These are phyloP conservation scores for Terfezia claveryi DNA, from an alignment of 495 filamentous ascomycete genomes.

Conservation along the genomic window DNA sequence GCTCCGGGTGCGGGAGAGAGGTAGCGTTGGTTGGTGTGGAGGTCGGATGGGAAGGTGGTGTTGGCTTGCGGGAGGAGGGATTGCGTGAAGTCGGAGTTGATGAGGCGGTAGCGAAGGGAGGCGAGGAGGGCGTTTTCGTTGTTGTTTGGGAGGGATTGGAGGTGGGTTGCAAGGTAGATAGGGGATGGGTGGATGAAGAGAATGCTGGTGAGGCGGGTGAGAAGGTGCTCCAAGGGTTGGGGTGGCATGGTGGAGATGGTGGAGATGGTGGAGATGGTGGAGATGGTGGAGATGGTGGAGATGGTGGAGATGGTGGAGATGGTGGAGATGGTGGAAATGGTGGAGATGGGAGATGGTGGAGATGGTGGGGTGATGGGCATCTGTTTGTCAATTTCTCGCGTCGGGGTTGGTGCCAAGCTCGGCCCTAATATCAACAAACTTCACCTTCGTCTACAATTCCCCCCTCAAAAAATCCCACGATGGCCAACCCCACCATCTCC, in stretches of 20 bases:
- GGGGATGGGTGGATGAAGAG: slow-evolving; percentile 5
- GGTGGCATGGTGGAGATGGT: neutral
- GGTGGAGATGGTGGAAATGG: no score
- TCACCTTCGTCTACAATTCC: neutral
- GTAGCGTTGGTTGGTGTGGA: slow-evolving; percentile 20
- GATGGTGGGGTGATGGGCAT: no score
- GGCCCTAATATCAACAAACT: neutral
- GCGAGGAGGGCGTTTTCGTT: slow-evolving; percentile 34
- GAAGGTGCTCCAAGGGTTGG: slow-evolving; percentile 9
- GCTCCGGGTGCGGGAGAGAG: slow-evolving; percentile 29
- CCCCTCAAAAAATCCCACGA: neutral
- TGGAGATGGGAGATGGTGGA: no score
- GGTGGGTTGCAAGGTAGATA: slow-evolving; percentile 5
- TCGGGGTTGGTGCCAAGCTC: no score
- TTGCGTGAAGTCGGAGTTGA: slow-evolving; percentile 50
- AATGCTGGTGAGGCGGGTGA: slow-evolving; percentile 6
- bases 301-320: no score
- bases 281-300: no score
- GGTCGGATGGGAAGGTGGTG: slow-evolving; percentile 35
- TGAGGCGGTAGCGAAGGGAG: slow-evolving; percentile 60
- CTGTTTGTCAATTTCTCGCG: no score
- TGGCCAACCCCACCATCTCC: neutral
- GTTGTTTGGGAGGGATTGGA: slow-evolving; percentile 12
- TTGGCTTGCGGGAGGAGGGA: slow-evolving; percentile 29
- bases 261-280: no score